Percentiles rank a stretch among this genome's conserved stretches.
Conservation (phyloP, 768 basidiomycete species). For the Amanita thiersii region DNA sequence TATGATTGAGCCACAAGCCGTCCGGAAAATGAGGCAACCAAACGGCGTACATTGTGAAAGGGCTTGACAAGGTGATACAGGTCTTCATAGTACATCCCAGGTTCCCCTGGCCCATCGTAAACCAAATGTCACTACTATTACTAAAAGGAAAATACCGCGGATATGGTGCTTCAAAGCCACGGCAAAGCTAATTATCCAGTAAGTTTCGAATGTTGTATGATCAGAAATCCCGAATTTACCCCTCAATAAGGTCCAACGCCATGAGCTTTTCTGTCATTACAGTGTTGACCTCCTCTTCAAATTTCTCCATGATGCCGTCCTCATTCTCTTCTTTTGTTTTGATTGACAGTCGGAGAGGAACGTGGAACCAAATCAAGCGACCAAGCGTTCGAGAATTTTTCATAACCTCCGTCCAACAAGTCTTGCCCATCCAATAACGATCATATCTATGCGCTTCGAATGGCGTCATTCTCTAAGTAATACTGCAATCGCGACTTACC, state of each 20-base stretch:
- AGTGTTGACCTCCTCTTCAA: conserved; percentile 33
- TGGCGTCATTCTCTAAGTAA: background rate
- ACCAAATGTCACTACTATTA: background rate
- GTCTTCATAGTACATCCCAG: conserved; percentile 56
- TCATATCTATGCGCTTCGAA: conserved; percentile 35
- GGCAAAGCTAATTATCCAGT: conserved; percentile 30
- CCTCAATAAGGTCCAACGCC: conserved; percentile 52
- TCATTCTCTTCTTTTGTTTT: conserved; percentile 30
- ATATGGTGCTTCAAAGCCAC: conserved; percentile 57
- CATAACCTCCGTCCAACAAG: conserved; percentile 50
- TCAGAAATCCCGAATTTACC: conserved; percentile 23
- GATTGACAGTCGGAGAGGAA: conserved; percentile 38
- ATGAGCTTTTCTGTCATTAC: conserved; percentile 56
- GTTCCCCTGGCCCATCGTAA: conserved; percentile 30
- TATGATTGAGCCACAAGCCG: background rate
- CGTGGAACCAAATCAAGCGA: conserved; percentile 56
- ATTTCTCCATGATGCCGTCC: conserved; percentile 20
- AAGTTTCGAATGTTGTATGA: background rate
- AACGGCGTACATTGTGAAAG: conserved; percentile 38
- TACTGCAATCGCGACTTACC: conserved; percentile 28
- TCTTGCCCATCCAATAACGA: conserved; percentile 54
- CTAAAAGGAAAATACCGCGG: conserved; percentile 26
- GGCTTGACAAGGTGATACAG: conserved; percentile 49
- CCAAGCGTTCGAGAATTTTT: conserved; percentile 39
- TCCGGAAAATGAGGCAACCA: background rate